Evolutionary conservation across 2,329 filamentous ascomycete species (phyloP).

Genomic region (Trichoderma guizhouense): DNA sequence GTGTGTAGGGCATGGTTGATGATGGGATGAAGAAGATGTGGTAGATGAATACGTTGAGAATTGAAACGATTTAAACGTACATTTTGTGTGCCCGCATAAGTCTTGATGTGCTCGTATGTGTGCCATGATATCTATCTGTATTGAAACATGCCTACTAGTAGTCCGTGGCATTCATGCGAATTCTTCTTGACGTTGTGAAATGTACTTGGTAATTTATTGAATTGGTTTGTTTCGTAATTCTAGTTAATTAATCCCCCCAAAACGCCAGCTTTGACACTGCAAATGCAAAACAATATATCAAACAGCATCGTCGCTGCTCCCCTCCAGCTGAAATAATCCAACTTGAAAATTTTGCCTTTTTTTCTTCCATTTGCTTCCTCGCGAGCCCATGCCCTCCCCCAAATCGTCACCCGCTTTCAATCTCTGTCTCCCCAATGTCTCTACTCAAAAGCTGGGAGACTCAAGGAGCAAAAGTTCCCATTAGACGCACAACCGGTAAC

Average conservation of each 20-base stretch:
- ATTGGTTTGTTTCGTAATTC: conserved; percentile 14
- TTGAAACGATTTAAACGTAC: not conserved
- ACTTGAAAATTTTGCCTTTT: not conserved
- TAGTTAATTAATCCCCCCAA: conserved; percentile 5
- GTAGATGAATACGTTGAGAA: conserved; percentile 5
- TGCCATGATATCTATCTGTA: not conserved
- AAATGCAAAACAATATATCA: conserved; percentile 15
- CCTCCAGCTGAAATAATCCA: not conserved
- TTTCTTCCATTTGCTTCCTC: not conserved
- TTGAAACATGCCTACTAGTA: not conserved
- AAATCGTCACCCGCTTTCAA: not conserved
- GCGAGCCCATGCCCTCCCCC: not conserved
- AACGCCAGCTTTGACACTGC: conserved; percentile 17
- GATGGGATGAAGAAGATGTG: not conserved
- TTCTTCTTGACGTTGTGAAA: not conserved
- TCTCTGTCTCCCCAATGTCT: not conserved
- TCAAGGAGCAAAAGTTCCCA: not conserved
- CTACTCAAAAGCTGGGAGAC: not conserved
- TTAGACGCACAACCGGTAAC: conserved; percentile 73
- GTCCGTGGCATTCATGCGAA: not conserved
- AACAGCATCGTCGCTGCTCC: conserved; percentile 2
- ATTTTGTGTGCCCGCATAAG: not conserved
- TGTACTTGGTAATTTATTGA: not conserved
- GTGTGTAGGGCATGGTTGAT: not conserved
- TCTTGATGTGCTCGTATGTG: not conserved